These are phyloP conservation scores for Phaeotremella fagi DNA, from an alignment of 768 basidiomycete species.

Conservation along the genomic window DNA sequence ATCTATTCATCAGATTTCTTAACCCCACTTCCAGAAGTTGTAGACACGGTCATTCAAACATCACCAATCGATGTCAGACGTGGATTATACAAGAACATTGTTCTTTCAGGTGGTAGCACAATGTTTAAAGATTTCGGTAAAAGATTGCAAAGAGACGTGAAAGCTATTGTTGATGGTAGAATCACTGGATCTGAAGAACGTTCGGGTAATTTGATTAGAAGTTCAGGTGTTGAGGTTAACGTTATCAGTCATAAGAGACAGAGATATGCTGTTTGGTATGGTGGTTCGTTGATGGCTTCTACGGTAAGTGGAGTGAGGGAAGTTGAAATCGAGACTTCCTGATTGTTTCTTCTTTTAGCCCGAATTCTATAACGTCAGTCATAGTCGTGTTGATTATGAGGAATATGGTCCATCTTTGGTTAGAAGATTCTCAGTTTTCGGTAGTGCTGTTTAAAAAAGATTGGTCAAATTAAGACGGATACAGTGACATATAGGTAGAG, in stretches of 20 bases:
- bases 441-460: slow-evolving; percentile 33
- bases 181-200: slow-evolving; percentile 69
- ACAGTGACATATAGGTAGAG: too few species aligned
- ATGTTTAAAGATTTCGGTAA: slow-evolving; percentile 99
- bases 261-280: slow-evolving; percentile 96
- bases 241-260: slow-evolving; percentile 98
- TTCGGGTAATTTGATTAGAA: slow-evolving; percentile 67
- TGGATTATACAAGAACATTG: slow-evolving; percentile 98
- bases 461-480: too few species aligned
- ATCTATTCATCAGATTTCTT: slow-evolving; percentile 97
- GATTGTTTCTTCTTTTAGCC: slow-evolving; percentile 55
- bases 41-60: slow-evolving; percentile 89
- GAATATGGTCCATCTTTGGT: slow-evolving; percentile 49
- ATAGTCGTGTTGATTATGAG: slow-evolving; percentile 82
- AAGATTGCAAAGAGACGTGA: slow-evolving; percentile 89
- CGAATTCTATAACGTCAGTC: slow-evolving; percentile 90
- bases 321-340: neutral
- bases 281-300: slow-evolving; percentile 88
- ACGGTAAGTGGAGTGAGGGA: slow-evolving; percentile 66
- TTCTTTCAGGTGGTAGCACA: slow-evolving; percentile 91
- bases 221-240: slow-evolving; percentile 84
- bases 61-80: slow-evolving; percentile 96
- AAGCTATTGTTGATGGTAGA: slow-evolving; percentile 85
- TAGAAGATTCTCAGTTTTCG: slow-evolving; percentile 47
- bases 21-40: slow-evolving; percentile 91